Base-by-base conservation (phyloP, 2,329 filamentous ascomycete species). In the Camptophora hylomeconis region DNA sequence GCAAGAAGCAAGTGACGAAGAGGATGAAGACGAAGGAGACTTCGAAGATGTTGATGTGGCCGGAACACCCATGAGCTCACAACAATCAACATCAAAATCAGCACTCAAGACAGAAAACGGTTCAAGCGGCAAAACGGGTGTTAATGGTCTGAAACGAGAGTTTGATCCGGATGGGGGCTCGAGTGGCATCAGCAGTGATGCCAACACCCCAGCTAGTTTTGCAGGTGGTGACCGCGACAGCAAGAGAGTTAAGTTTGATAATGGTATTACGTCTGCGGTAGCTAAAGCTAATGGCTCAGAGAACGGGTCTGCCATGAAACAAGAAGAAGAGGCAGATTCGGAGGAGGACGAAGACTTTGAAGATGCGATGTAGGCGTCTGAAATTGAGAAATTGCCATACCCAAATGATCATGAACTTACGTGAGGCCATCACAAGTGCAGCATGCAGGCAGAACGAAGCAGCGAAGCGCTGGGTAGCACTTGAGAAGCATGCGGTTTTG, bases 301-400 rank as follows among this genome's bases (percentile, higher is more conserved):
- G 28, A 16, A 8, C 10, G 24, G 5, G 11, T n/a, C 16, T 21
- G 7, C 19, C 6, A n/a, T 26, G 17, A 17, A n/a, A 12, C 17
- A 15, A 11, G 24, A 21, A 17, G 28, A 17, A 4, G 31, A 39
- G 8, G 38, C 19, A 7, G 41, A 44, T 28, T 41, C 37, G 5
- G 41, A 44, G n/a, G 43, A 46, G 19, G 41, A 43, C 18, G 43
- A 46, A 24, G 43, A 44, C 20, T 46, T 46, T 33, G 43, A 46
- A 29, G 35, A 38, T 26, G 35, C 10, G 15, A 18, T 10, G 14
- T n/a, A n/a, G n/a, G n/a, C n/a, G n/a, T n/a, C n/a, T n/a, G n/a
- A n/a, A n/a, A n/a, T n/a, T n/a, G n/a, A n/a, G n/a, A n/a, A n/a
- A n/a, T n/a, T n/a, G n/a, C n/a, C n/a, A n/a, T n/a, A n/a, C n/a